Evolutionary conservation across 179 eudicot species (phyloP).

Genomic region (Dionaea muscipula): DNA sequence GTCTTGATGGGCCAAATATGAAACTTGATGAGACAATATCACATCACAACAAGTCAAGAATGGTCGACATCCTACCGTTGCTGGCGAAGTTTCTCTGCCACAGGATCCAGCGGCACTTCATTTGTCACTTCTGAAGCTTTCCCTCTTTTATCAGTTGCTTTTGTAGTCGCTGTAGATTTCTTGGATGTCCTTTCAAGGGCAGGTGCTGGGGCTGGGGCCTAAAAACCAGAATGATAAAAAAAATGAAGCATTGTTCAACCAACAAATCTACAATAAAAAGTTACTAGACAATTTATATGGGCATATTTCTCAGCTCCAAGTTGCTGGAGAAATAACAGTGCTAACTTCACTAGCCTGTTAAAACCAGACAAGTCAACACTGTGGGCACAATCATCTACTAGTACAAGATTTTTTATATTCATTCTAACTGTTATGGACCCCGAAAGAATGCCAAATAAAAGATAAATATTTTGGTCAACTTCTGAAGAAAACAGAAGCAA

Average conservation of each 20-base stretch:
- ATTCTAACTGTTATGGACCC: too few relatives aligned
- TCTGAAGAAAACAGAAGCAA: too few relatives aligned
- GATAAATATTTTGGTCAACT: too few relatives aligned
- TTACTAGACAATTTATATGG: too few relatives aligned
- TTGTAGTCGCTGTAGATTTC: conserved; percentile 36
- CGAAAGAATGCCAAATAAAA: too few relatives aligned
- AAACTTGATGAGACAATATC: not conserved
- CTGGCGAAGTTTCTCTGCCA: conserved; percentile 78
- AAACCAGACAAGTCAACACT: too few relatives aligned
- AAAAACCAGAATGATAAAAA: conserved; percentile 8
- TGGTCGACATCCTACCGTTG: conserved; percentile 54
- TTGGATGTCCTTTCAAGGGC: conserved; percentile 48
- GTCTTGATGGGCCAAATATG: too few relatives aligned
- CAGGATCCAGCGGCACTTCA: conserved; percentile 60
- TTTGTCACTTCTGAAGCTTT: conserved; percentile 36
- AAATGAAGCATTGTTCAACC: not conserved
- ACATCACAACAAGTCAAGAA: not conserved
- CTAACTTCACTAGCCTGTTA: not conserved
- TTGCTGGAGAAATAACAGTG: not conserved
- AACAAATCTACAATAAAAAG: too few relatives aligned
- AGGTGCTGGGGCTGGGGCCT: conserved; percentile 58
- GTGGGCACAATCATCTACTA: too few relatives aligned
- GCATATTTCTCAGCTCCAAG: not conserved
- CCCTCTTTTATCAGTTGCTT: conserved; percentile 48
- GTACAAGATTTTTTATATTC: too few relatives aligned